Conservation (phyloP, 371 early-diverging fungal genomes). For the Gilbertella persicaria region DNA sequence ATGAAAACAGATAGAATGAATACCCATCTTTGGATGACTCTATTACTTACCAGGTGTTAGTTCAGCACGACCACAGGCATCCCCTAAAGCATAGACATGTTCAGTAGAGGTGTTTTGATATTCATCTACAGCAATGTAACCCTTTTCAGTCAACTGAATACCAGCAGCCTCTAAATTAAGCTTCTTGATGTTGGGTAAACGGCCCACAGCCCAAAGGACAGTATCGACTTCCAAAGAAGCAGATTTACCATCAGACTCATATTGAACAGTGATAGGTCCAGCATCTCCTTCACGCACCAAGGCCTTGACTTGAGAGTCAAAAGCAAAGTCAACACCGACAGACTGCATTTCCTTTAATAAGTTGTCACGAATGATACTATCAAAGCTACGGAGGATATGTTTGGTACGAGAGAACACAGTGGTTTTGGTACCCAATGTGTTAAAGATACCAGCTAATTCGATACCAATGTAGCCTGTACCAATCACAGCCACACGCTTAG, state of each 20-base stretch:
- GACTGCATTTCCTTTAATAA: constrained; percentile 78
- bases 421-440: constrained; percentile 85
- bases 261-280: constrained; percentile 48
- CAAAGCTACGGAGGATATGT: constrained; percentile 91
- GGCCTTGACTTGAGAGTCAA: constrained; percentile 60
- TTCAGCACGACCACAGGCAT: constrained; percentile 90
- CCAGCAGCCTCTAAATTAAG: constrained; percentile 72
- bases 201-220: constrained; percentile 89
- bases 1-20: constrained; percentile 4
- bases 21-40: neutral
- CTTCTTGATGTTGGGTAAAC: constrained; percentile 72
- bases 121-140: constrained; percentile 79
- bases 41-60: constrained; percentile 82
- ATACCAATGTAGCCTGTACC: constrained; percentile 94
- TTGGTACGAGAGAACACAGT: constrained; percentile 85
- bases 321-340: constrained; percentile 75
- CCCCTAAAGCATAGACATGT: constrained; percentile 91
- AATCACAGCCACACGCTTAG: constrained; percentile 89
- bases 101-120: constrained; percentile 80
- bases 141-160: constrained; percentile 63
- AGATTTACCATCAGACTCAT: constrained; percentile 37
- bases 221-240: constrained; percentile 61
- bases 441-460: constrained; percentile 96
- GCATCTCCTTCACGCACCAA: constrained; percentile 37
- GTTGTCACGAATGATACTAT: constrained; percentile 81